Evolutionary conservation across 495 filamentous ascomycete species (phyloP).

Genomic region (Aspergillus nidulans): DNA sequence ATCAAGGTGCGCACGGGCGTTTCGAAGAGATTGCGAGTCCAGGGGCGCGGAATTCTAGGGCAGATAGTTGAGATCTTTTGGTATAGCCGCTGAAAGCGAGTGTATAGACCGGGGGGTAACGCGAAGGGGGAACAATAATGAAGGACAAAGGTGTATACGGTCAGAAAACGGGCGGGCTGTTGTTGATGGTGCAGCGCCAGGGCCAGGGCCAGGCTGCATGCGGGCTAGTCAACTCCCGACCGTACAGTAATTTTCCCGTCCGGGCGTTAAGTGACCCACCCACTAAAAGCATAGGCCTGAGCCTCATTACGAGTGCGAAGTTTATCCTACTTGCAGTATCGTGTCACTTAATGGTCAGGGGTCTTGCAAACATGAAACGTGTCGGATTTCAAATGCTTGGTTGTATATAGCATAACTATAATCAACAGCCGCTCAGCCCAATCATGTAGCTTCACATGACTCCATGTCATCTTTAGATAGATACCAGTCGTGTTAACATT

Average conservation of each 20-base stretch:
- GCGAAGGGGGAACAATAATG: conserved; percentile 5
- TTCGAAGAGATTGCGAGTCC: conserved; percentile 9
- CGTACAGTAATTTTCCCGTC: neutral
- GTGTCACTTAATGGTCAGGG: too few species aligned
- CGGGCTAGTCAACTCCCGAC: conserved; percentile 14
- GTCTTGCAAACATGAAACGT: neutral
- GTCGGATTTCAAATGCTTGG: neutral
- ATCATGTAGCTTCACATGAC: conserved; percentile 14
- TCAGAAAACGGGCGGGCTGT: neutral
- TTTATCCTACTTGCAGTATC: too few species aligned
- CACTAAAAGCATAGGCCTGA: neutral
- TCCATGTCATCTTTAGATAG: conserved; percentile 12
- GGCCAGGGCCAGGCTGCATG: conserved; percentile 18
- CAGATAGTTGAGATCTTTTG: neutral
- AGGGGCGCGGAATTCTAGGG: conserved; percentile 7
- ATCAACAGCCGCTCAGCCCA: conserved; percentile 8
- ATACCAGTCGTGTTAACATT: conserved; percentile 18
- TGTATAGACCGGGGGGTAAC: conserved; percentile 15
- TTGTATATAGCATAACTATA: conserved; percentile 1
- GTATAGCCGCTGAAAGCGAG: neutral
- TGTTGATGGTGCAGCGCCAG: neutral
- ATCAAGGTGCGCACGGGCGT: conserved; percentile 7
- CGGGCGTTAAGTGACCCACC: neutral
- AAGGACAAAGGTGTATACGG: conserved; percentile 9
- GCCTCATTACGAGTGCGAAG: neutral